Conservation (phyloP, 208 protist species). For the Trypanosoma platydactyli region DNA sequence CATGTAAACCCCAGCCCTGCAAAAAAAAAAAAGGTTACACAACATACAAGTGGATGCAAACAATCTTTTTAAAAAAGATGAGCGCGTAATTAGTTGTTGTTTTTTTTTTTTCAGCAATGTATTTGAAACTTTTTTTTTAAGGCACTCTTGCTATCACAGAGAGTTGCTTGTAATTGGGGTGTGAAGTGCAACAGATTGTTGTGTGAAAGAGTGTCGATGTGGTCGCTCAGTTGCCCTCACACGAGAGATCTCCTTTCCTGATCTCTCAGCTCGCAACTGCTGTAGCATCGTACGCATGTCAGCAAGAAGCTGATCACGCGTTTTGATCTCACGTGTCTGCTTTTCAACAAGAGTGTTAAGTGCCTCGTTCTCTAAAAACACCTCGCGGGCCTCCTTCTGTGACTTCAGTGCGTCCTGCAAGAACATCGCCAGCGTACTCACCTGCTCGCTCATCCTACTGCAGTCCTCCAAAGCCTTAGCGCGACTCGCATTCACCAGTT, state of each 20-base stretch:
- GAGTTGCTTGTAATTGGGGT: not conserved
- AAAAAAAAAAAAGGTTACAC: constrained; percentile 27
- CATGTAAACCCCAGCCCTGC: no score
- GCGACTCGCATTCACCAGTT: constrained; percentile 14
- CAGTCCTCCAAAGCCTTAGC: constrained; percentile 11
- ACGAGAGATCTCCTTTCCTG: constrained; percentile 7
- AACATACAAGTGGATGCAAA: no score
- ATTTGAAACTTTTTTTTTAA: no score
- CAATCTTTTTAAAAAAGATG: no score
- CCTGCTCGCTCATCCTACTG: constrained; percentile 14
- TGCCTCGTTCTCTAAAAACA: constrained; percentile 9
- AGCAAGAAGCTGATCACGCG: constrained; percentile 12
- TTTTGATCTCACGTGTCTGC: constrained; percentile 9
- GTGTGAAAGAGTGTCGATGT: not conserved
- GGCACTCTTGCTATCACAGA: not conserved
- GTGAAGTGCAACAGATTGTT: not conserved
- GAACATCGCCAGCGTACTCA: constrained; percentile 4
- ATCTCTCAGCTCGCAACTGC: not conserved
- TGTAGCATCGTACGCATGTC: constrained; percentile 17
- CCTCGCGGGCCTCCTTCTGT: not conserved
- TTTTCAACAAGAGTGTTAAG: constrained; percentile 11
- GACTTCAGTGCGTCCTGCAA: constrained; percentile 4
- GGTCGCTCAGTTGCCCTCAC: constrained; percentile 2
- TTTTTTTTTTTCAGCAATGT: no score
- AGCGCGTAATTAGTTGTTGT: no score